Percentiles rank a stretch among this genome's conserved stretches.
phyloP scores from a whole-genome alignment of 1,284 basidiomycete genomes.

The Caloboletus firmus region DNA sequence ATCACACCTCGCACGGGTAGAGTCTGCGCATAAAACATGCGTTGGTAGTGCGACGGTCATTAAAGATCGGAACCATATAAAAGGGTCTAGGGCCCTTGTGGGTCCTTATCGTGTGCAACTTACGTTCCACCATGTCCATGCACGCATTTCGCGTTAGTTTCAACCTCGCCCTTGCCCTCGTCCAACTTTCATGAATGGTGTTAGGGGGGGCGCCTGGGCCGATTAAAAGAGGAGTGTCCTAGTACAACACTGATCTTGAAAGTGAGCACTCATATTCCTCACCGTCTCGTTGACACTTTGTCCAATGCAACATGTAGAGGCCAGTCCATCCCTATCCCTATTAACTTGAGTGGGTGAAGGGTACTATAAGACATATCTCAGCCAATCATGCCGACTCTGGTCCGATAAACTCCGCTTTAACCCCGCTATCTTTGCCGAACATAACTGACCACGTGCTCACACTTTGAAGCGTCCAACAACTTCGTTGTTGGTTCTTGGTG shows the following conservation, averaged over 20 bases:
- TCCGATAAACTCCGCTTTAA: constrained; percentile 29
- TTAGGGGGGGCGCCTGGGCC: not conserved
- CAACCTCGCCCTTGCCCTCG: not conserved
- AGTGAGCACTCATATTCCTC: not conserved
- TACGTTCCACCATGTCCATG: not conserved
- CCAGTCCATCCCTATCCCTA: not conserved
- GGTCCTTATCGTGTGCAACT: not conserved
- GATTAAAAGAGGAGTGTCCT: not conserved
- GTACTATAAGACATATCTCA: too few relatives aligned
- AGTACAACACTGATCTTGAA: not conserved
- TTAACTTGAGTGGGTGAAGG: not conserved
- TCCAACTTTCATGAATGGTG: not conserved
- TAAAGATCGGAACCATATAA: constrained; percentile 4
- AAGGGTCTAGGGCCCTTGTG: not conserved
- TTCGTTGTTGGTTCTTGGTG: not conserved
- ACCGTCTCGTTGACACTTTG: not conserved
- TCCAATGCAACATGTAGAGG: not conserved
- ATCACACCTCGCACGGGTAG: not conserved
- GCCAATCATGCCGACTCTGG: not conserved
- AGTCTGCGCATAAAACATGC: not conserved
- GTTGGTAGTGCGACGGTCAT: not conserved
- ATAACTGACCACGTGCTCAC: constrained; percentile 6
- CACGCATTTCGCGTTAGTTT: not conserved
- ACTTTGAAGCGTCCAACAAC: not conserved
- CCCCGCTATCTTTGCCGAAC: constrained; percentile 8